These are phyloP conservation scores for Trichoderma arundinaceum DNA, from an alignment of 2,329 filamentous ascomycete species.

Conservation along the genomic window DNA sequence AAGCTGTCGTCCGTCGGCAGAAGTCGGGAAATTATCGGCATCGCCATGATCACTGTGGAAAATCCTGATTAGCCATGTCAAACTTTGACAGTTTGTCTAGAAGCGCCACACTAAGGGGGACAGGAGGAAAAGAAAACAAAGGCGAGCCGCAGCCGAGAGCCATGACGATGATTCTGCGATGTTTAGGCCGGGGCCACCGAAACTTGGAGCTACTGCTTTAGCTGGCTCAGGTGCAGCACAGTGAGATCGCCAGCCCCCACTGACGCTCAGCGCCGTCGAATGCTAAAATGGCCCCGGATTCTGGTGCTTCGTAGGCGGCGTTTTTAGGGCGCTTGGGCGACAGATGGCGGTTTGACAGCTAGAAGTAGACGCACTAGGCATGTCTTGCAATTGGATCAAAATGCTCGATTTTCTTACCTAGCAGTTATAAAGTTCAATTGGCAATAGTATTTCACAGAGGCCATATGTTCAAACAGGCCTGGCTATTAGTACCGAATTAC, in stretches of 20 bases:
- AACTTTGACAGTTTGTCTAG: not conserved
- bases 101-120: not conserved
- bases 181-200: not conserved
- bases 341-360: no score
- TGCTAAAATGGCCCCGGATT: constrained; percentile 8
- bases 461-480: no score
- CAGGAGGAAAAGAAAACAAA: not conserved
- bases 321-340: not conserved
- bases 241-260: constrained; percentile 1
- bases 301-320: not conserved
- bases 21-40: not conserved
- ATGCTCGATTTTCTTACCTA: no score
- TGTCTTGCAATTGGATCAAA: no score
- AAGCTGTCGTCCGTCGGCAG: not conserved
- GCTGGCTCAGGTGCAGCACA: not conserved
- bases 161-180: not conserved
- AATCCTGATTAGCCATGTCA: not conserved
- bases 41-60: no score
- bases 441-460: no score
- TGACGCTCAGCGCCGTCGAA: constrained; percentile 2
- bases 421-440: no score
- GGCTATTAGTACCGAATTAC: no score
- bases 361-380: no score
- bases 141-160: not conserved
- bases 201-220: not conserved